phyloP scores from a whole-genome alignment of 371 early-diverging fungal species.

The Mortierella sp. region DNA sequence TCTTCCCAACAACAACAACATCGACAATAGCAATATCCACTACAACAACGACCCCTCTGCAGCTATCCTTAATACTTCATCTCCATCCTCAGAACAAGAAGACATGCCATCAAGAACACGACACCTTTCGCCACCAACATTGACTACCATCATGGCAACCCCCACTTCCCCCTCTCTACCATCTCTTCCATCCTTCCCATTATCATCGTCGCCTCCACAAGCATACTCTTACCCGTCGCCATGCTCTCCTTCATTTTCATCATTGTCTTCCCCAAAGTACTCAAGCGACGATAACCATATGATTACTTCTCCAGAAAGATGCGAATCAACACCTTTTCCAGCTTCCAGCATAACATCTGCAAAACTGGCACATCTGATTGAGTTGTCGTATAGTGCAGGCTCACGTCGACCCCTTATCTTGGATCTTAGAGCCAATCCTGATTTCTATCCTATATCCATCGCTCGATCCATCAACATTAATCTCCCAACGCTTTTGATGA shows the following conservation, averaged over 20 bases:
- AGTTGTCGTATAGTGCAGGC: constrained; percentile 13
- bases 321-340: constrained; percentile 23
- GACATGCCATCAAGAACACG: constrained; percentile 13
- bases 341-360: constrained; percentile 18
- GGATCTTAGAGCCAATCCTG: constrained; percentile 42
- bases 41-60: constrained; percentile 7
- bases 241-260: constrained; percentile 20
- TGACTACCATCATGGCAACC: constrained; percentile 28
- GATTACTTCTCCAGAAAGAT: constrained; percentile 32
- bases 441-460: constrained; percentile 36
- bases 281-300: background rate
- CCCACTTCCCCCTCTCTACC: constrained; percentile 21
- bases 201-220: constrained; percentile 3
- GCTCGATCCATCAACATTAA: constrained; percentile 69
- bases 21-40: constrained; percentile 1
- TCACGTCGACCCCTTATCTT: constrained; percentile 30
- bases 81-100: background rate
- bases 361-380: constrained; percentile 24
- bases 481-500: constrained; percentile 70
- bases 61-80: constrained; percentile 6
- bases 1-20: background rate
- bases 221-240: background rate
- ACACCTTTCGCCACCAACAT: constrained; percentile 26
- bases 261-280: background rate
- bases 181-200: constrained; percentile 17